These are phyloP conservation scores for Lichenothelia convexa DNA, from an alignment of 495 filamentous ascomycete species.

Conservation along the genomic window DNA sequence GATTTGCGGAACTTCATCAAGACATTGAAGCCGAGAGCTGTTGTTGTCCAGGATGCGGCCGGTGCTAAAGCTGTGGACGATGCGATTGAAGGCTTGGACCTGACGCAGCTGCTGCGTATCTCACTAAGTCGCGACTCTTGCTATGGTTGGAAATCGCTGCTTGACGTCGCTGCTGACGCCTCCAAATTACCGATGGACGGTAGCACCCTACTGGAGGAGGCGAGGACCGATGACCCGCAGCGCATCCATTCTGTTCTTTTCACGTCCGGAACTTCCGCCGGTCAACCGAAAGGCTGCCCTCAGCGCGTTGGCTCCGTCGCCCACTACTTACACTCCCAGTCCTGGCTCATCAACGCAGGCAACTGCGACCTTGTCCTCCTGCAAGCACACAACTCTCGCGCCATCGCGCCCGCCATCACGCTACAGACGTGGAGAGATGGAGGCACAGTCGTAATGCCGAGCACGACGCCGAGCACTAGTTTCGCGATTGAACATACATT, in stretches of 20 bases:
- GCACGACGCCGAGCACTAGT: not conserved
- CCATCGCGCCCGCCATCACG: not conserved
- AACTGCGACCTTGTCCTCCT: not conserved
- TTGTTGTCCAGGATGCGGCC: too few relatives aligned
- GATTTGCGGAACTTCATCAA: too few relatives aligned
- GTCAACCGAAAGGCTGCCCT: constrained; percentile 1
- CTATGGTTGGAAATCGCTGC: too few relatives aligned
- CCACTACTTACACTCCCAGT: not conserved
- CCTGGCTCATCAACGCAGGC: not conserved
- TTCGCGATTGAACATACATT: not conserved
- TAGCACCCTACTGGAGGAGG: not conserved
- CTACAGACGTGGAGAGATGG: constrained; percentile 3
- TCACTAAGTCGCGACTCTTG: too few relatives aligned
- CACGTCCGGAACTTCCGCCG: constrained; percentile 3
- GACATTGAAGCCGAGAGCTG: too few relatives aligned
- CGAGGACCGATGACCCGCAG: not conserved
- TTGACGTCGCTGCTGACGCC: too few relatives aligned
- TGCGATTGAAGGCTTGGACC: too few relatives aligned
- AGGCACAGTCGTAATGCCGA: not conserved
- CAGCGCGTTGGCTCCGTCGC: constrained; percentile 1
- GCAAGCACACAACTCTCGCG: not conserved
- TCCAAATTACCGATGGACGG: not conserved
- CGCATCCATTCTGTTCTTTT: not conserved
- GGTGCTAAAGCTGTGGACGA: too few relatives aligned
- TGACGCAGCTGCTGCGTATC: too few relatives aligned